phyloP scores from a whole-genome alignment of 352 stramenopile genomes.

The Phytophthora citricola region DNA sequence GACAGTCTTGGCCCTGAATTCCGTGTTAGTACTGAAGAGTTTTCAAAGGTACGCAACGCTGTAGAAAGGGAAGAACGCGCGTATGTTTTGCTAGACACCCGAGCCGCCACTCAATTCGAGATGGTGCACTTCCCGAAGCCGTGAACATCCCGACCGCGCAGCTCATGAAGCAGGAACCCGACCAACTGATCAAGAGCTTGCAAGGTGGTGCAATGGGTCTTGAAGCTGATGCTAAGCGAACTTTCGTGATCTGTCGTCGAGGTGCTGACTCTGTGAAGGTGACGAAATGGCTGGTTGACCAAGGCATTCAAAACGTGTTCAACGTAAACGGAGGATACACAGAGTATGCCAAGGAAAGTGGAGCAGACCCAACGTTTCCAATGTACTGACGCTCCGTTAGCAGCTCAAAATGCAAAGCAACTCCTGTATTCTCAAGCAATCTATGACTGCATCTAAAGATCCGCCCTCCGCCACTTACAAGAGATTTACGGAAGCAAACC shows the following conservation, averaged over 20 bases:
- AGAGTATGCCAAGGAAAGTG: slow-evolving; percentile 49
- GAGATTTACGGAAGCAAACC: slow-evolving; percentile 37
- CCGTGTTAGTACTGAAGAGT: slow-evolving; percentile 45
- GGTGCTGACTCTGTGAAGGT: slow-evolving; percentile 74
- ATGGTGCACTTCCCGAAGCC: slow-evolving; percentile 81
- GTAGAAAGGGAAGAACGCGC: not conserved
- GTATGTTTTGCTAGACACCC: slow-evolving; percentile 74
- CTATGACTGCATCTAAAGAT: slow-evolving; percentile 16
- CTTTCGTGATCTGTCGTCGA: slow-evolving; percentile 82
- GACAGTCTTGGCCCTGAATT: slow-evolving; percentile 37
- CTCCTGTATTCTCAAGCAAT: slow-evolving; percentile 33
- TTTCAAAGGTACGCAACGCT: slow-evolving; percentile 40
- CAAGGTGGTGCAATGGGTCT: slow-evolving; percentile 3
- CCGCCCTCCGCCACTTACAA: not conserved
- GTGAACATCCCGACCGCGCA: slow-evolving; percentile 67
- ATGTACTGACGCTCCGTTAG: slow-evolving; percentile 62
- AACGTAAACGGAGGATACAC: slow-evolving; percentile 84
- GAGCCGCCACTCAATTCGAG: slow-evolving; percentile 62
- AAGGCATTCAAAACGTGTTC: slow-evolving; percentile 47
- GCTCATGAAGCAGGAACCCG: slow-evolving; percentile 43
- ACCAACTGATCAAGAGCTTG: slow-evolving; percentile 24
- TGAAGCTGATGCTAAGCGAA: slow-evolving; percentile 1
- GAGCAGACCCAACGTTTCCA: slow-evolving; percentile 61
- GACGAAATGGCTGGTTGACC: slow-evolving; percentile 60
- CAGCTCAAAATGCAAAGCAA: slow-evolving; percentile 5